Conservation (phyloP, 2,329 filamentous ascomycete genomes). For the Fusarium sp. region DNA sequence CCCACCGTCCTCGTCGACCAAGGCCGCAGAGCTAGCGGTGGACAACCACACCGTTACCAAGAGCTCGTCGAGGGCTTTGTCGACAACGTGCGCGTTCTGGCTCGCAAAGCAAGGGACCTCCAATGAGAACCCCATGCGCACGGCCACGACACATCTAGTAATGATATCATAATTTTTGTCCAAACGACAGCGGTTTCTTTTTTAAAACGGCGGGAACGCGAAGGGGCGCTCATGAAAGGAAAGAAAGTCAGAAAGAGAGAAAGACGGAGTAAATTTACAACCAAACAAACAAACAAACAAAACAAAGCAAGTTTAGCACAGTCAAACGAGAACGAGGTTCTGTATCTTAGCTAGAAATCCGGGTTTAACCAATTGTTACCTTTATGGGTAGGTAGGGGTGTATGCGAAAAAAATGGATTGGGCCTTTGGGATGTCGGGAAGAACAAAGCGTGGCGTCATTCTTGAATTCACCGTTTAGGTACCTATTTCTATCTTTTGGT, state of each 20-base stretch:
- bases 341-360: constrained; percentile 6
- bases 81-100: constrained; percentile 72
- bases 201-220: background rate
- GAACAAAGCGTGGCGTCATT: constrained; percentile 34
- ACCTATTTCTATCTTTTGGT: constrained; percentile 5
- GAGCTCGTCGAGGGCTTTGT: constrained; percentile 75
- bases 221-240: background rate
- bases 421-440: constrained; percentile 2
- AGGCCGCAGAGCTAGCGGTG: constrained; percentile 62
- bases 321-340: background rate
- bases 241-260: background rate
- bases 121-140: constrained; percentile 1
- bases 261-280: background rate
- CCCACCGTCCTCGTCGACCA: constrained; percentile 70
- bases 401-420: constrained; percentile 13
- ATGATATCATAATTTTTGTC: constrained; percentile 14
- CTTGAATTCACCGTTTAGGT: constrained; percentile 10
- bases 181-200: constrained; percentile 3
- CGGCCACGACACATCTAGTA: background rate
- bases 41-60: constrained; percentile 66
- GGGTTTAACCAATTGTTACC: background rate
- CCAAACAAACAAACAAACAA: background rate
- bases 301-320: background rate
- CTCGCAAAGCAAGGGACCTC: constrained; percentile 53
- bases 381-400: constrained; percentile 5